These are phyloP conservation scores for Limnanthes douglasii DNA, from an alignment of 345 rosid species.

Conservation along the genomic window DNA sequence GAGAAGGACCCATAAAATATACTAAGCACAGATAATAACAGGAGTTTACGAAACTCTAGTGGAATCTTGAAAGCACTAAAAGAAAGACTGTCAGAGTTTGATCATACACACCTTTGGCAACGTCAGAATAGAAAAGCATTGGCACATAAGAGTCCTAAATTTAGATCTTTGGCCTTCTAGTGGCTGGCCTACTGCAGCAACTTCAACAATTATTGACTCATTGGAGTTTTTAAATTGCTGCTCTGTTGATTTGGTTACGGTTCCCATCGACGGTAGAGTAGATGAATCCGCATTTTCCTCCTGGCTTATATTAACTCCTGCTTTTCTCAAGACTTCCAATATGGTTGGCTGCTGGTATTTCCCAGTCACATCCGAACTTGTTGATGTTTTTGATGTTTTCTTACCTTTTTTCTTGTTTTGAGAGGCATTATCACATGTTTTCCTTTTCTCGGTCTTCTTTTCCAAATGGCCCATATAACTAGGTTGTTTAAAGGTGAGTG, in stretches of 20 bases:
- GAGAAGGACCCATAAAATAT: too few relatives aligned
- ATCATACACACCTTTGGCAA: conserved; percentile 38
- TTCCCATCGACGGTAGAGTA: conserved; percentile 13
- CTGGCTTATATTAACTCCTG: conserved; percentile 31
- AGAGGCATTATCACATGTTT: conserved; percentile 15
- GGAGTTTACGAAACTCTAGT: too few relatives aligned
- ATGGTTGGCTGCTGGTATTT: conserved; percentile 45
- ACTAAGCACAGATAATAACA: too few relatives aligned
- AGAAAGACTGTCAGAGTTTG: background rate
- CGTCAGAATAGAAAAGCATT: conserved; percentile 45
- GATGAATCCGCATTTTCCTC: conserved; percentile 23
- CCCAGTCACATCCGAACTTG: conserved; percentile 19
- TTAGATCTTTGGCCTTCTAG: conserved; percentile 57
- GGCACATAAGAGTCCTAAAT: conserved; percentile 59
- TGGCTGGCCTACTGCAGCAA: conserved; percentile 32
- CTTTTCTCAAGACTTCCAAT: conserved; percentile 37
- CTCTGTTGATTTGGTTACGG: conserved; percentile 13
- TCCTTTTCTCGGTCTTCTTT: conserved; percentile 28
- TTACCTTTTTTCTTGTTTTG: conserved; percentile 25
- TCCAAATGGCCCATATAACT: conserved; percentile 14
- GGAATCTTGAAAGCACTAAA: background rate
- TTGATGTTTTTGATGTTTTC: conserved; percentile 21
- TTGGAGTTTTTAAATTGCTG: conserved; percentile 16
- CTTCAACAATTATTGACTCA: conserved; percentile 31
- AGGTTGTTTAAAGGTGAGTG: conserved; percentile 16